Base-by-base conservation (phyloP, 2,329 filamentous ascomycete genomes). In the Fusarium citri region DNA sequence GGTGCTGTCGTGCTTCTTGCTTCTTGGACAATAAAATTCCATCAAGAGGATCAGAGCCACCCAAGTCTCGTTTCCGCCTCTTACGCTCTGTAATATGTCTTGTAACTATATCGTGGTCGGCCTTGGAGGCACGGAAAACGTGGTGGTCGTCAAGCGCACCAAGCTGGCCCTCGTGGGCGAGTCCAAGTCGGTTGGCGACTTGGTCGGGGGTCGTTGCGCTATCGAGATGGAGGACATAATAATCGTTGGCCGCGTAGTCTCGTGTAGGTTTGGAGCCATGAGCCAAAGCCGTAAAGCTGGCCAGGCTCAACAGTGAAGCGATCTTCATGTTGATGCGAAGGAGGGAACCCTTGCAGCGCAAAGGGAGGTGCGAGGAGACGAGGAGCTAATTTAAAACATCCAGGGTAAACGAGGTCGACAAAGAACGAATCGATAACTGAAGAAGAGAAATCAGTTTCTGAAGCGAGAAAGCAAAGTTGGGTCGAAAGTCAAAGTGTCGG, bases 171-270 rank as follows among this genome's bases (percentile, higher is more conserved):
- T 98, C 92, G 79, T 97, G 91, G 46, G 87, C 85, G 49, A 97
- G 84, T 22, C 93, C 94, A 11, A 99, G 83, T 23, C 89, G 86
- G 47, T 84, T 82, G 28, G 94, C 94, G 68, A 98, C 85, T 42
- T 91, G 85, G 25, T 87, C 81, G 18, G 94, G 94, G 16, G 89
- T 85, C 9, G 87, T 84, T 40, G 87, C 84, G 15, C 87, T 82
- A 63, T 91, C 88, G 76, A 99, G 87, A 72, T 98, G 92, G 48
- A 99, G 85, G 69, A 97, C 94, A 79, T 98, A 98, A 82, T 97
- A 98, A 80, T 99, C 95, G 80, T 94, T 89, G 41, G 87, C 85
- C 51, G 92, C 87, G 84, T 97, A 93, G 77, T 96, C 87, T 73
- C 92, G 91, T 68, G 85, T 83, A 51, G 84, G 83, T 46, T 88